These are phyloP conservation scores for Yarrowia sp. DNA, from an alignment of 805 yeast species.

Conservation along the genomic window DNA sequence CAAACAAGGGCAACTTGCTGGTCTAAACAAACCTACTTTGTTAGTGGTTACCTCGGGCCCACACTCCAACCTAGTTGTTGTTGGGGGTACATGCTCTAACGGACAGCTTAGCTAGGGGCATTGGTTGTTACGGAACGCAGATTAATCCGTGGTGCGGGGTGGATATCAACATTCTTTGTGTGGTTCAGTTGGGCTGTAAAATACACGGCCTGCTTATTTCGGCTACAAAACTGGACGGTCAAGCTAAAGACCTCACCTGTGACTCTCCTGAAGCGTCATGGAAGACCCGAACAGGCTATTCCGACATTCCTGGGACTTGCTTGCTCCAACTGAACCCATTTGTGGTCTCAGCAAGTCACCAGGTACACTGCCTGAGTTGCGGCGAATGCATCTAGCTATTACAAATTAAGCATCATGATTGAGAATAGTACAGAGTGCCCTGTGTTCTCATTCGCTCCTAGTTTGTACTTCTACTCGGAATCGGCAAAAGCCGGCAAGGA, in stretches of 20 bases:
- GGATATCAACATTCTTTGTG: not conserved
- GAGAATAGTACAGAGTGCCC: not conserved
- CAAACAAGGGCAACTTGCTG: not conserved
- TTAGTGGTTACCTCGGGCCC: not conserved
- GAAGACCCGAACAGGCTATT: not conserved
- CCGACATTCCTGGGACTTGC: not conserved
- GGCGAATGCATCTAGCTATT: too few species aligned
- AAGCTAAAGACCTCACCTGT: not conserved
- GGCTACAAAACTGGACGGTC: not conserved
- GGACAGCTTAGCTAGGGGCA: not conserved
- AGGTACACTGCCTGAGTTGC: too few species aligned
- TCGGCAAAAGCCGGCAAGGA: not conserved
- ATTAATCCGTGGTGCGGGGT: conserved; percentile 5
- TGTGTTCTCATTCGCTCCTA: not conserved
- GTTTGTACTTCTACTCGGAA: not conserved
- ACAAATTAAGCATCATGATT: not conserved
- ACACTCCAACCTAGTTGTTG: not conserved
- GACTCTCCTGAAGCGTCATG: not conserved
- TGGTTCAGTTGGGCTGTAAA: not conserved
- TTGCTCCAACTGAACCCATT: not conserved
- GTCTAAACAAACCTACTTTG: not conserved
- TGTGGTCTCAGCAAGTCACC: too few species aligned
- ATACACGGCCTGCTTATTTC: conserved; percentile 2
- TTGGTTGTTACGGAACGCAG: not conserved
- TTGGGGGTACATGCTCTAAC: not conserved